Base-by-base conservation (phyloP, 2,329 filamentous ascomycete genomes). In the Colletotrichum sp. region DNA sequence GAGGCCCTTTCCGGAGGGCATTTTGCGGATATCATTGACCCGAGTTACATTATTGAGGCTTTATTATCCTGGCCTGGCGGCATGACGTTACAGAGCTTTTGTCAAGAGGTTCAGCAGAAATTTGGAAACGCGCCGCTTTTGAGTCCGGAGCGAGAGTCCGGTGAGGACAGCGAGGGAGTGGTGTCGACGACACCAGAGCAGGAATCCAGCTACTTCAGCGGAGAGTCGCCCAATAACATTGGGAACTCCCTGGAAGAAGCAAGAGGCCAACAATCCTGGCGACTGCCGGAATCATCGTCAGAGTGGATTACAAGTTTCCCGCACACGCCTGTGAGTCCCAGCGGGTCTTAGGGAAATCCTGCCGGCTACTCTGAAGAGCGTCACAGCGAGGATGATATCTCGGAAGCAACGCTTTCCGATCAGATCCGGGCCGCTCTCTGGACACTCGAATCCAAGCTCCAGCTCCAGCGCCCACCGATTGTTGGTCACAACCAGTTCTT, bases 401-500 rank as follows among this genome's bases (percentile, higher is more conserved):
- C 62, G 21, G 18, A 12, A n/a, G 18, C 30, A n/a, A 55, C 21
- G 16, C 71, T 72, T 8, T 5, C 12, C 6, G 10, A 71, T 1
- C 15, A 36, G 26, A 21, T 69, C 13, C 21, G 26, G n/a, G 21
- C 34, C 24, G 60, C 58, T 3, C 58, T 75, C 13, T 6, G 30
- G 5, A 34, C 12, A 8, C 38, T 66, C 1, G 80, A 87, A 56
- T 18, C 36, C 8, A 80, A 76, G 24, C 77, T 88, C 3, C 81
- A 81, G 61, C 36, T 38, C 2, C 79, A 78, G 15, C 77, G 75
- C 3, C 85, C 83, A 1, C 78, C 91, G 1, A 79, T 94, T 1
- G 87, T 94, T 5, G 92, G 92, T 0, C 92, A 94, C 83, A 94
- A 94, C 78, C 86, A 91, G 74, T 91, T 94, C 77, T 88, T 89